Evolutionary conservation across 306 rosid species (phyloP).

Genomic region (Vigna reflexopilosa): DNA sequence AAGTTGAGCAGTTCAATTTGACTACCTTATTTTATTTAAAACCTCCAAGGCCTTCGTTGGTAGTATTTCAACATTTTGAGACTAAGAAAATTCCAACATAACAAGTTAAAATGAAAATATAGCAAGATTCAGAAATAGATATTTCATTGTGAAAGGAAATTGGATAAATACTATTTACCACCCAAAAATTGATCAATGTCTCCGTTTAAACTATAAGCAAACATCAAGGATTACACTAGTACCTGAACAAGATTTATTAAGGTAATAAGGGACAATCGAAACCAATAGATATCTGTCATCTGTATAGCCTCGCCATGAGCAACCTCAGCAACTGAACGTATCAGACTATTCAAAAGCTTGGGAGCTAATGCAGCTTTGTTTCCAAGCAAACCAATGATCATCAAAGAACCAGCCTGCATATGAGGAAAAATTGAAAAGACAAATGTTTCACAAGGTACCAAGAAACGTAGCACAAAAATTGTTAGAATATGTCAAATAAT

Average conservation of each 20-base stretch:
- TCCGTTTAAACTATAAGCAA: conserved; percentile 18
- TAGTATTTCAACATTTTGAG: conserved; percentile 68
- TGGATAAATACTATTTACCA: background rate
- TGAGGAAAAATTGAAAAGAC: conserved; percentile 25
- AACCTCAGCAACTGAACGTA: conserved; percentile 73
- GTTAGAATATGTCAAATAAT: conserved; percentile 7
- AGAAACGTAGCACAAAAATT: conserved; percentile 6
- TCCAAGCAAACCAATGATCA: conserved; percentile 85
- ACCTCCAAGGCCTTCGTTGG: conserved; percentile 75
- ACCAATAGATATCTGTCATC: conserved; percentile 71
- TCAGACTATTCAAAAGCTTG: conserved; percentile 74
- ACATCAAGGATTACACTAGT: conserved; percentile 30
- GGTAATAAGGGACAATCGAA: conserved; percentile 80
- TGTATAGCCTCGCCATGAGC: conserved; percentile 69
- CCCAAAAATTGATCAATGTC: conserved; percentile 20
- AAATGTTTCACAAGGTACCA: background rate
- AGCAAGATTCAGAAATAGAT: conserved; percentile 10
- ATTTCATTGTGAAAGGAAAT: conserved; percentile 3
- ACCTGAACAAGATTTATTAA: conserved; percentile 93
- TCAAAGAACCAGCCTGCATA: conserved; percentile 86
- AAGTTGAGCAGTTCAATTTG: conserved; percentile 33
- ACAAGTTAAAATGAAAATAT: conserved; percentile 38
- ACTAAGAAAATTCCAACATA: conserved; percentile 53
- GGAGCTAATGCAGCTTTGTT: conserved; percentile 77
- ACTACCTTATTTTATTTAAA: conserved; percentile 76